Evolutionary conservation across 495 filamentous ascomycete species (phyloP).

Genomic region (Penicillium taxi): DNA sequence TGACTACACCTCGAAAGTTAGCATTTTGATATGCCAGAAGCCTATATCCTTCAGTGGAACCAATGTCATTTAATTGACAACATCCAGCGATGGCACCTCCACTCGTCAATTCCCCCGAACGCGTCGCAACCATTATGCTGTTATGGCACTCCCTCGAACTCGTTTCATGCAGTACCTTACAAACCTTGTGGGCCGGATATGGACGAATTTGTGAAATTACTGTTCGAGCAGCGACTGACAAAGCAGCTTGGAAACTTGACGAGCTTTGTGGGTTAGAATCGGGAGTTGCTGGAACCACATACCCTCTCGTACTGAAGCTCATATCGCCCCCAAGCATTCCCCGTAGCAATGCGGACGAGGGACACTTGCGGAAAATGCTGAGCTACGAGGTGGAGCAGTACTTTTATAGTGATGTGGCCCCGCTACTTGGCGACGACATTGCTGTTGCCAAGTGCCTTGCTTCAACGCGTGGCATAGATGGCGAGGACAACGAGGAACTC

Average conservation of each 20-base stretch:
- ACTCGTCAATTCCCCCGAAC: slow-evolving; percentile 16
- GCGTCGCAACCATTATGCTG: slow-evolving; percentile 28
- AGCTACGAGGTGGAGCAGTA: slow-evolving; percentile 33
- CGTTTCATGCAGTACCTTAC: slow-evolving; percentile 25
- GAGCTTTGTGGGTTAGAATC: slow-evolving; percentile 17
- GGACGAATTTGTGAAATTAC: slow-evolving; percentile 29
- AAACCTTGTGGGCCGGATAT: slow-evolving; percentile 36
- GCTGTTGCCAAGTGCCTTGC: slow-evolving; percentile 28
- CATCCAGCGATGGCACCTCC: slow-evolving; percentile 10
- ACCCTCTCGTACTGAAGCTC: slow-evolving; percentile 31
- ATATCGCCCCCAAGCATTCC: slow-evolving; percentile 26
- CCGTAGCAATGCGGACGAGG: slow-evolving; percentile 23
- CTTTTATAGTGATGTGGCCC: slow-evolving; percentile 28
- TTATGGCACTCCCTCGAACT: slow-evolving; percentile 29
- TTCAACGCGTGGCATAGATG: slow-evolving; percentile 21
- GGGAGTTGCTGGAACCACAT: slow-evolving; percentile 13
- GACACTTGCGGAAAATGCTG: slow-evolving; percentile 33
- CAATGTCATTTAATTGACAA: neutral
- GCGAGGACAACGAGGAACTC: slow-evolving; percentile 17
- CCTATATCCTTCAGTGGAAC: too few species aligned
- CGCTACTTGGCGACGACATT: slow-evolving; percentile 18
- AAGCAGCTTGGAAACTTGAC: slow-evolving; percentile 18
- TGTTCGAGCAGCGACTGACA: slow-evolving; percentile 19
- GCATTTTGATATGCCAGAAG: too few species aligned
- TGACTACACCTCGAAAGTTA: too few species aligned